phyloP scores from a whole-genome alignment of 2,329 filamentous ascomycete genomes.

The Colletotrichum echinochloae region DNA sequence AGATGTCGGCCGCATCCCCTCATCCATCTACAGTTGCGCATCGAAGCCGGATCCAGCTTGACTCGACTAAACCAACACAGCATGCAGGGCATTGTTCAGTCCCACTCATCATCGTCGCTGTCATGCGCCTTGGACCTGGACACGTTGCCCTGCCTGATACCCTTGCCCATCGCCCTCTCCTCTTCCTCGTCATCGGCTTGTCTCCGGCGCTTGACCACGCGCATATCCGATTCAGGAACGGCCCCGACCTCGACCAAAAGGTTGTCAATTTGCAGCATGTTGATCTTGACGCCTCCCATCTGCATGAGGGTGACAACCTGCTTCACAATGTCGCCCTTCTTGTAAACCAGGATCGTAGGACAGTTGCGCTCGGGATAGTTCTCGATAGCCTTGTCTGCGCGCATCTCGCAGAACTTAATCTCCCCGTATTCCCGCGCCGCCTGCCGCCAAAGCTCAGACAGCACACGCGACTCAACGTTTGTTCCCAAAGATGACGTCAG shows the following conservation, averaged over 20 bases:
- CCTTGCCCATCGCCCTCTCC: slow-evolving; percentile 63
- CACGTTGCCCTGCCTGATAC: slow-evolving; percentile 64
- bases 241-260: slow-evolving; percentile 86
- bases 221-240: slow-evolving; percentile 80
- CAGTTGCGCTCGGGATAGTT: slow-evolving; percentile 96
- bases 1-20: background rate
- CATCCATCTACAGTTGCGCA: background rate
- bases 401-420: slow-evolving; percentile 97
- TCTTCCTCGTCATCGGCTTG: slow-evolving; percentile 72
- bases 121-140: slow-evolving; percentile 56
- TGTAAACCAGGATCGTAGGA: slow-evolving; percentile 92
- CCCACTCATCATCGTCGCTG: slow-evolving; percentile 71
- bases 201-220: slow-evolving; percentile 73
- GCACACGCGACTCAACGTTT: slow-evolving; percentile 85
- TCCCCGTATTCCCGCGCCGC: slow-evolving; percentile 89
- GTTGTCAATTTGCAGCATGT: slow-evolving; percentile 81
- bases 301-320: slow-evolving; percentile 92
- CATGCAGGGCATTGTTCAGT: slow-evolving; percentile 54
- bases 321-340: slow-evolving; percentile 89
- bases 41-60: background rate
- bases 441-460: slow-evolving; percentile 88
- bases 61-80: background rate
- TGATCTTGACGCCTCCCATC: slow-evolving; percentile 78
- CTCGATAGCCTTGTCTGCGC: slow-evolving; percentile 92
- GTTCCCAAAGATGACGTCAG: slow-evolving; percentile 81